Conservation (phyloP, 768 basidiomycete genomes). For the Vararia minispora region DNA sequence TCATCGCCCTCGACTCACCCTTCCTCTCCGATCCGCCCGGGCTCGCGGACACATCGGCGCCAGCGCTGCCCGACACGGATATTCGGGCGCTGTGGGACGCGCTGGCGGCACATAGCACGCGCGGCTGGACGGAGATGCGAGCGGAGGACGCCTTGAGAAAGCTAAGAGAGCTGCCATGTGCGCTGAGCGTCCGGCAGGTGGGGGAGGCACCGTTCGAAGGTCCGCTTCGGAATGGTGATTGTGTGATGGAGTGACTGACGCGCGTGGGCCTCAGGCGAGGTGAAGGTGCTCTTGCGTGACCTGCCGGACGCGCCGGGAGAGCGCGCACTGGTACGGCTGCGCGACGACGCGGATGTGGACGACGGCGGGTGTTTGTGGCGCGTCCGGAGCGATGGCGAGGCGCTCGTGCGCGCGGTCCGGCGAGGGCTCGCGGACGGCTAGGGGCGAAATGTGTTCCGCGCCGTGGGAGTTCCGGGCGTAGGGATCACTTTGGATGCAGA, state of each 20-base stretch:
- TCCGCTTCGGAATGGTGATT: slow-evolving; percentile 16
- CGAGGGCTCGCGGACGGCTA: slow-evolving; percentile 22
- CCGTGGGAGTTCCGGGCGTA: too few species aligned
- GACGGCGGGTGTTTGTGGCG: slow-evolving; percentile 70
- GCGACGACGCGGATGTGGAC: slow-evolving; percentile 35
- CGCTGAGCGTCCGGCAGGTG: slow-evolving; percentile 38
- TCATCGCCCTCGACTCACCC: slow-evolving; percentile 68
- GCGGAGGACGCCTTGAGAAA: slow-evolving; percentile 42
- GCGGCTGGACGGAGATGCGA: slow-evolving; percentile 61
- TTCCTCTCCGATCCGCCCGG: slow-evolving; percentile 37
- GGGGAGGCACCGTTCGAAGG: slow-evolving; percentile 54
- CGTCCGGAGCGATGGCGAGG: slow-evolving; percentile 39
- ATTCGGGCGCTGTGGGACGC: slow-evolving; percentile 52
- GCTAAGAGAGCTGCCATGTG: slow-evolving; percentile 36
- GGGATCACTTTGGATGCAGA: too few species aligned
- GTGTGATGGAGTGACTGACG: neutral
- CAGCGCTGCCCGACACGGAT: slow-evolving; percentile 20
- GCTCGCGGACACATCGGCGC: slow-evolving; percentile 1
- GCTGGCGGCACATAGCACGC: slow-evolving; percentile 27
- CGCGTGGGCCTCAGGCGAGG: slow-evolving; percentile 36
- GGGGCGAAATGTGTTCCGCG: too few species aligned
- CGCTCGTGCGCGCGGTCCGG: slow-evolving; percentile 34
- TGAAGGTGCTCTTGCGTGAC: slow-evolving; percentile 43
- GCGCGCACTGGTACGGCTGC: slow-evolving; percentile 41
- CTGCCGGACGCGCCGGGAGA: slow-evolving; percentile 7